These are phyloP conservation scores for Mucuna pruriens DNA, from an alignment of 306 rosid genomes.

Conservation along the genomic window DNA sequence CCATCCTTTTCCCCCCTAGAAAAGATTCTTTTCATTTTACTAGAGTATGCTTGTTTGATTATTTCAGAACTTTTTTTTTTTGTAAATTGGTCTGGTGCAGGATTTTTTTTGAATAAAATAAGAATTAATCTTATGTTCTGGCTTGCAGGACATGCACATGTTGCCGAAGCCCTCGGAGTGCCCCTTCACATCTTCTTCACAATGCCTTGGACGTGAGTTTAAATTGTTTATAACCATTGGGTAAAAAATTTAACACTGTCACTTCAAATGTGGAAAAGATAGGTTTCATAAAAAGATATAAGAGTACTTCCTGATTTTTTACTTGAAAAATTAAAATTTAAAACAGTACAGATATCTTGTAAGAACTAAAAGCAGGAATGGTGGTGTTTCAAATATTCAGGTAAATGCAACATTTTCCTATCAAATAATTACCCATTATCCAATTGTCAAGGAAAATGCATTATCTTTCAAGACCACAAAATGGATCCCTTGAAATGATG, in stretches of 20 bases:
- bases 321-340: background rate
- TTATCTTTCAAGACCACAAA: background rate
- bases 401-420: background rate
- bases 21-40: background rate
- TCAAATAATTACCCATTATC: background rate
- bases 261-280: background rate
- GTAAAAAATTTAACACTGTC: background rate
- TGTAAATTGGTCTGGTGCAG: background rate
- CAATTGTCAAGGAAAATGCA: slow-evolving; percentile 5
- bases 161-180: slow-evolving; percentile 92
- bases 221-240: slow-evolving; percentile 5
- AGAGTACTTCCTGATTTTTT: background rate
- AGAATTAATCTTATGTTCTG: slow-evolving; percentile 28
- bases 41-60: background rate
- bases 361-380: background rate
- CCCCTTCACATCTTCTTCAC: slow-evolving; percentile 94
- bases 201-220: slow-evolving; percentile 98
- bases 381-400: background rate
- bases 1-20: background rate
- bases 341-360: background rate
- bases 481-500: background rate
- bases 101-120: slow-evolving; percentile 13
- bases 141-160: slow-evolving; percentile 76
- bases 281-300: background rate
- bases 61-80: background rate